Conservation (phyloP, 2,329 filamentous ascomycete species). For the Escovopsis sp. region DNA sequence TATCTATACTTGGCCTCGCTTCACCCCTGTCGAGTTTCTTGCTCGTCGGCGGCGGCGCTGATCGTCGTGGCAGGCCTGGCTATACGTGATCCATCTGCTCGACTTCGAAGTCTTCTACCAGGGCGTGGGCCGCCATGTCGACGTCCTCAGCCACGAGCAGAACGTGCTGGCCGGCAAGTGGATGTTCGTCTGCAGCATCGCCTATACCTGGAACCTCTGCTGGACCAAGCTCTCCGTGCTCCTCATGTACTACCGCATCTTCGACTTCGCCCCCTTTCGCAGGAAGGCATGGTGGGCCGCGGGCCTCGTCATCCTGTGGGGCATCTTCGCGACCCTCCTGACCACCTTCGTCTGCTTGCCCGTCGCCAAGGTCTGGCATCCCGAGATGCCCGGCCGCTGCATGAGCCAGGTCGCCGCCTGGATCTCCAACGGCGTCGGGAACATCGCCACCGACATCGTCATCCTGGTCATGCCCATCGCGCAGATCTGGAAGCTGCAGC, state of each 20-base stretch:
- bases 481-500: slow-evolving; percentile 30
- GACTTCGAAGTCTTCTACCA: slow-evolving; percentile 31
- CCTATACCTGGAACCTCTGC: slow-evolving; percentile 32
- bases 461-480: slow-evolving; percentile 30
- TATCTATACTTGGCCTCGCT: no score
- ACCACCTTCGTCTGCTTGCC: slow-evolving; percentile 39
- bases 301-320: slow-evolving; percentile 30
- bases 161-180: slow-evolving; percentile 31
- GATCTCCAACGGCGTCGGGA: slow-evolving; percentile 33
- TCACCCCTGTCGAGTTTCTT: background rate
- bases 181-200: slow-evolving; percentile 31
- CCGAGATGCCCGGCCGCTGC: slow-evolving; percentile 28
- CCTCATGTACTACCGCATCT: slow-evolving; percentile 39
- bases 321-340: slow-evolving; percentile 31
- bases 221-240: slow-evolving; percentile 36
- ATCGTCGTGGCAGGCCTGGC: slow-evolving; percentile 20
- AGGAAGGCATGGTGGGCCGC: slow-evolving; percentile 26
- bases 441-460: slow-evolving; percentile 30
- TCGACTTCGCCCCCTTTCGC: slow-evolving; percentile 28
- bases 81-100: slow-evolving; percentile 27
- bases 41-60: background rate
- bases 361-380: slow-evolving; percentile 34
- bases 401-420: slow-evolving; percentile 35
- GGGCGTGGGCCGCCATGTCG: slow-evolving; percentile 33
- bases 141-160: slow-evolving; percentile 18